phyloP scores from a whole-genome alignment of 202 grass and related monocot genomes.

The Zoysia matrella region DNA sequence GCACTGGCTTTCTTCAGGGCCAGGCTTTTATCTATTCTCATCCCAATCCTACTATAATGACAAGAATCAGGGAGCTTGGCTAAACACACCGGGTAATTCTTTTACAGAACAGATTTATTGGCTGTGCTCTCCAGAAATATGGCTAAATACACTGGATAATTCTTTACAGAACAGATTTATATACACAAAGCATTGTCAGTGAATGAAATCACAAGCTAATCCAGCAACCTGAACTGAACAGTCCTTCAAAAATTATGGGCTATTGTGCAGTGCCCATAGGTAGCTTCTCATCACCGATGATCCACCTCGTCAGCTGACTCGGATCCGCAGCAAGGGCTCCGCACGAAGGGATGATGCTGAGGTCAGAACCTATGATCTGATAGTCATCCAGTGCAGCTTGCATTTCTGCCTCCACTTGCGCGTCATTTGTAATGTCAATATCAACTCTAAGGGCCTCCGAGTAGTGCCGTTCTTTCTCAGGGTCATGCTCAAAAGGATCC shows the following conservation, averaged over 20 bases:
- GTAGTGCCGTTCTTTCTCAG: conserved; percentile 68
- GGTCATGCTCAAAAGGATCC: conserved; percentile 83
- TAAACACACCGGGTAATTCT: no score
- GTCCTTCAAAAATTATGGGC: background rate
- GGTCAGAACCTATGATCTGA: conserved; percentile 67
- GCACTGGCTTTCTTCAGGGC: no score
- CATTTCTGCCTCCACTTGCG: conserved; percentile 60
- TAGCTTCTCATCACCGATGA: conserved; percentile 80
- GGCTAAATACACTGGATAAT: background rate
- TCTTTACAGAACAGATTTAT: background rate
- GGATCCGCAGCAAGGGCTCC: conserved; percentile 60
- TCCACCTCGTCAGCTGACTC: conserved; percentile 76
- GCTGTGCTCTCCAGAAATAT: conserved; percentile 18
- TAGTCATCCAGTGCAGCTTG: conserved; percentile 59
- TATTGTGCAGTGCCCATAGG: conserved; percentile 35
- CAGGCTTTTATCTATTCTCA: no score
- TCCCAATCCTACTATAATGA: background rate
- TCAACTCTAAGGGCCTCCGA: conserved; percentile 57
- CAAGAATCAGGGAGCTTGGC: background rate
- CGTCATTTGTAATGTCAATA: conserved; percentile 59
- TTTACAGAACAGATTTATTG: background rate
- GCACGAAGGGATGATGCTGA: conserved; percentile 71
- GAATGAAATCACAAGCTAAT: background rate
- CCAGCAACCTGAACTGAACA: conserved; percentile 26
- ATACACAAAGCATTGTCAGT: background rate